Percentiles rank a stretch among this genome's conserved stretches.
Evolutionary conservation across 2,329 filamentous ascomycete genomes (phyloP).

Genomic region (Emmonsiellopsis sp.): DNA sequence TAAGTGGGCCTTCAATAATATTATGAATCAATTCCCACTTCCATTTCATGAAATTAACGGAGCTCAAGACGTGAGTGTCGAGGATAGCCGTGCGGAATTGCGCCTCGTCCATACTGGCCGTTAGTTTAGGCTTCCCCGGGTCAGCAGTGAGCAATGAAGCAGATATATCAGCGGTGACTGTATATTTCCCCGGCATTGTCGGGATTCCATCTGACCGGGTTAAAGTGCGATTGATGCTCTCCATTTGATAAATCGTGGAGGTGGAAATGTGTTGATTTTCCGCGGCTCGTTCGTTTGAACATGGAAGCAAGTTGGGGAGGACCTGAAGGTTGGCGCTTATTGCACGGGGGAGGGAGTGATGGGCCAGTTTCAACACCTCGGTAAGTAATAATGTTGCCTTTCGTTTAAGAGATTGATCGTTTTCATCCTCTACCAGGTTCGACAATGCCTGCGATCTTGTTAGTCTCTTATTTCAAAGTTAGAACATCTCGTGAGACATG

Average conservation of each 20-base stretch:
- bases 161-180: conserved; percentile 36
- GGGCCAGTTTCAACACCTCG: conserved; percentile 81
- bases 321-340: conserved; percentile 82
- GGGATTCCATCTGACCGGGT: conserved; percentile 60
- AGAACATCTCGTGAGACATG: background rate
- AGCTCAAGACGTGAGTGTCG: conserved; percentile 75
- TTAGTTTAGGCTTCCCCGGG: conserved; percentile 44
- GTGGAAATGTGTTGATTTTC: conserved; percentile 72
- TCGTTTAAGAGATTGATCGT: conserved; percentile 54
- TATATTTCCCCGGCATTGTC: conserved; percentile 30
- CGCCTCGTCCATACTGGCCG: conserved; percentile 53
- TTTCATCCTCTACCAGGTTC: conserved; percentile 40
- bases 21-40: conserved; percentile 90
- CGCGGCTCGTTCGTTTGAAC: conserved; percentile 61
- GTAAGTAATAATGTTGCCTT: conserved; percentile 87
- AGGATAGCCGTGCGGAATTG: conserved; percentile 53
- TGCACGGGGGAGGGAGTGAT: conserved; percentile 68
- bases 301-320: conserved; percentile 72
- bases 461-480: conserved; percentile 10
- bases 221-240: conserved; percentile 88
- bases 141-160: conserved; percentile 29
- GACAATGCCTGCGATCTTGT: conserved; percentile 34
- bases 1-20: conserved; percentile 84
- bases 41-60: conserved; percentile 90
- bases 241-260: conserved; percentile 92